Evolutionary conservation across 2,329 filamentous ascomycete species (phyloP), one percentile per base, ranked within the genome.

Genomic region (Fusarium sacchari): DNA sequence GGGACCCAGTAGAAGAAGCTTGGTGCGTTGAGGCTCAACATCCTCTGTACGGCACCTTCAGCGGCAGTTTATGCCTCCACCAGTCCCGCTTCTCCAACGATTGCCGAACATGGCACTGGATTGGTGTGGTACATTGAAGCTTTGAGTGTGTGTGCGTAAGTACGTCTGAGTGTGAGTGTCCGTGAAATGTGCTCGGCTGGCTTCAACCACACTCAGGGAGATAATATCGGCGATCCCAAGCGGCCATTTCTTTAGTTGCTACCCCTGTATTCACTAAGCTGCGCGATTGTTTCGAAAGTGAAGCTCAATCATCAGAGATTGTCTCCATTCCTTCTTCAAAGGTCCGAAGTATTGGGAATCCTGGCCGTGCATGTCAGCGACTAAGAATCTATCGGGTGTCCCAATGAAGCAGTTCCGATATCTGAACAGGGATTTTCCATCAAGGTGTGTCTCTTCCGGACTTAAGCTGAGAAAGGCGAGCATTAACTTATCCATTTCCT

Each of bases 1-100:
- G 64, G 73, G 76, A 77, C 74, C 74, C 72, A 76, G 76, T 69
- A 69, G 61, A 50, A 58, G 64, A 71, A 74, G 68, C 68, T 69
- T 76, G 75, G 73, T 72, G 69, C 71, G 67, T 72, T 73, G 72
- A 74, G 72, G 72, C 76, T 78, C 76, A 77, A 74, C 71, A 53
- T 69, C 61, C 60, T 75, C 64, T 71, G 43, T 67, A 63, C 62
- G 70, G 75, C 67, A 75, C 73, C 76, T 64, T 69, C 75, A 78
- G 69, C 75, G 76, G 76, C 74, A 78, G 76, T 78, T 76, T 69
- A 46, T 65, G 58, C 58, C 66, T 68, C 76, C 76, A 75, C 71
- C 62, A 76, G 76, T 76, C 76, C 76, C 76, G 76, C 76, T 78
- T 78, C 76, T 78, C 74, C 72, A 78, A 77, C 76, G 76, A 78